Conservation (phyloP, 345 rosid species). For the Barbarea vulgaris region DNA sequence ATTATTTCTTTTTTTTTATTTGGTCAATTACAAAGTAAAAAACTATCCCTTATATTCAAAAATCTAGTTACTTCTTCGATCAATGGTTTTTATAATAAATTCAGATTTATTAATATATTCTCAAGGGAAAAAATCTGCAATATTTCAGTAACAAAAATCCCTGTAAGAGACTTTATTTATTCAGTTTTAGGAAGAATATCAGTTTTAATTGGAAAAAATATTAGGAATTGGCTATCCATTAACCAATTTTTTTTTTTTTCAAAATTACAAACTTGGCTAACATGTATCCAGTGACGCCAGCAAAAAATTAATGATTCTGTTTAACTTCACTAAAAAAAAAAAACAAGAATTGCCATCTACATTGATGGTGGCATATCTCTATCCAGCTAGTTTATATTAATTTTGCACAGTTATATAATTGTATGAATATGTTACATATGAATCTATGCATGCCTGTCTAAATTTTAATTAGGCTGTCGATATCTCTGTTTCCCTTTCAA, state of each 20-base stretch:
- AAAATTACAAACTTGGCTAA: too few relatives aligned
- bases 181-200: not conserved
- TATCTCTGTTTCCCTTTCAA: not conserved
- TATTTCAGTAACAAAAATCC: not conserved
- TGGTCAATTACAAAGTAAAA: not conserved
- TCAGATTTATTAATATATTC: not conserved
- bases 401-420: not conserved
- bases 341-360: constrained; percentile 3
- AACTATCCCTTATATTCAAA: not conserved
- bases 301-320: not conserved
- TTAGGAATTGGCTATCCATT: not conserved
- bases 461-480: not conserved
- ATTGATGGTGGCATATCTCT: constrained; percentile 19
- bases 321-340: not conserved
- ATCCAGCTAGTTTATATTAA: not conserved
- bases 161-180: not conserved
- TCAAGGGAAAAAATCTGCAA: not conserved
- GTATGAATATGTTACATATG: not conserved
- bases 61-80: not conserved
- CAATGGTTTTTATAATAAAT: not conserved
- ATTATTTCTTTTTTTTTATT: constrained; percentile 1
- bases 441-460: constrained; percentile 3
- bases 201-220: not conserved
- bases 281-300: not conserved
- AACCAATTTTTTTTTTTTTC: too few relatives aligned